Evolutionary conservation across 345 rosid genomes (phyloP).

Genomic region (Dipteronia sinensis): DNA sequence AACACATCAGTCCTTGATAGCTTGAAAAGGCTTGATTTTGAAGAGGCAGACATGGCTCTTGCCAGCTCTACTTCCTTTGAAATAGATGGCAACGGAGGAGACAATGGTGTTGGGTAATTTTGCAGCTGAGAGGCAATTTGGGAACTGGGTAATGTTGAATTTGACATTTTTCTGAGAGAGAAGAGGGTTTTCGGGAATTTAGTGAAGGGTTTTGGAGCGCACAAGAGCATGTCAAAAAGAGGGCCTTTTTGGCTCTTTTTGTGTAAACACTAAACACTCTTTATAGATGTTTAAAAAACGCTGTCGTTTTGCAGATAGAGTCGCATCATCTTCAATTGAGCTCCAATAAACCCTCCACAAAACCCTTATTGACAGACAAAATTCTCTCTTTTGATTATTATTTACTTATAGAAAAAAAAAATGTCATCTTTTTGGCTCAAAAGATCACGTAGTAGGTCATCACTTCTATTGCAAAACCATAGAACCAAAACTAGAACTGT

Average conservation of each 20-base stretch:
- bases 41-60: conserved; percentile 81
- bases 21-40: conserved; percentile 64
- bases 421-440: conserved; percentile 39
- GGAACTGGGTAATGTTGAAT: conserved; percentile 20
- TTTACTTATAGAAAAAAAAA: neutral
- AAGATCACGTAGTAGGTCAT: conserved; percentile 28
- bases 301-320: neutral
- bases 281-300: neutral
- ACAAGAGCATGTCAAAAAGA: conserved; percentile 20
- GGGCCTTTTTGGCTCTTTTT: neutral
- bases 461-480: neutral
- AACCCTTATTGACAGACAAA: neutral
- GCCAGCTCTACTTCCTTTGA: conserved; percentile 73
- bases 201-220: conserved; percentile 25
- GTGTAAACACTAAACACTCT: too few species aligned
- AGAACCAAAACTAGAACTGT: conserved; percentile 10
- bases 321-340: neutral
- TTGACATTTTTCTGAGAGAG: conserved; percentile 32
- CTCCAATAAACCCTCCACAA: neutral
- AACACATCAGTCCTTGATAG: conserved; percentile 49
- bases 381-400: neutral
- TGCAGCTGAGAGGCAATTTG: conserved; percentile 22
- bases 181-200: conserved; percentile 28
- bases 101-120: conserved; percentile 70
- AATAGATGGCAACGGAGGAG: conserved; percentile 65